phyloP scores from a whole-genome alignment of 164 flowering plant genomes.

The Nymphaea colorata region DNA sequence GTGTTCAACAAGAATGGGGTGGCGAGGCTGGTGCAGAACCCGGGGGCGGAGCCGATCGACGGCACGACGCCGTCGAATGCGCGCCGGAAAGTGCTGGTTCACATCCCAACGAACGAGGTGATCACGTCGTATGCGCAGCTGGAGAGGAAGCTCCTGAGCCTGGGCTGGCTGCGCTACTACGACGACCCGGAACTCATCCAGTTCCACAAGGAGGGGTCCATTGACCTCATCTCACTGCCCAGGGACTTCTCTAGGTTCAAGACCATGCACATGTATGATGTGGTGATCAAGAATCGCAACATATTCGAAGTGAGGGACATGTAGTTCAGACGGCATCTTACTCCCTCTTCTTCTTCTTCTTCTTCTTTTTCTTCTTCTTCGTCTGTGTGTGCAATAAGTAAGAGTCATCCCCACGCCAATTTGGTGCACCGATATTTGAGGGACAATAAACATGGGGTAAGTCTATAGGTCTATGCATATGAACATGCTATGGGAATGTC shows the following conservation, averaged over 20 bases:
- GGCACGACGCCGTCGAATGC: slow-evolving; percentile 3
- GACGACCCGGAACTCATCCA: slow-evolving; percentile 74
- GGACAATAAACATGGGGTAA: too few species aligned
- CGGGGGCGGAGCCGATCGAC: slow-evolving; percentile 24
- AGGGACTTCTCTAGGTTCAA: slow-evolving; percentile 57
- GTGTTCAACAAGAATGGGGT: slow-evolving; percentile 71
- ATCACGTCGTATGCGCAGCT: slow-evolving; percentile 47
- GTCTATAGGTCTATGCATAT: too few species aligned
- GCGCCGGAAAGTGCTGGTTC: slow-evolving; percentile 51
- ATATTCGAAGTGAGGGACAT: slow-evolving; percentile 66
- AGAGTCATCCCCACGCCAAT: too few species aligned
- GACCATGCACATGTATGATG: slow-evolving; percentile 84
- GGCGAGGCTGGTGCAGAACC: slow-evolving; percentile 55
- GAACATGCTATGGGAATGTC: too few species aligned
- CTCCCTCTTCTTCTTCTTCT: too few species aligned
- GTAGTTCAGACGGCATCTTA: slow-evolving; percentile 2
- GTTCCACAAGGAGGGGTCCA: slow-evolving; percentile 67
- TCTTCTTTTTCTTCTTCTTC: too few species aligned
- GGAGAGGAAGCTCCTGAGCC: slow-evolving; percentile 34
- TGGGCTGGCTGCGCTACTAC: slow-evolving; percentile 90
- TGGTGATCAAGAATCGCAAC: slow-evolving; percentile 71
- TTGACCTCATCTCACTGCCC: slow-evolving; percentile 88
- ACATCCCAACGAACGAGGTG: slow-evolving; percentile 44
- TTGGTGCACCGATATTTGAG: too few species aligned
- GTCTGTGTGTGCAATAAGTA: too few species aligned